Evolutionary conservation across 164 flowering plant genomes (phyloP), one percentile per base, ranked within the genome.

Genomic region (Sedum album): DNA sequence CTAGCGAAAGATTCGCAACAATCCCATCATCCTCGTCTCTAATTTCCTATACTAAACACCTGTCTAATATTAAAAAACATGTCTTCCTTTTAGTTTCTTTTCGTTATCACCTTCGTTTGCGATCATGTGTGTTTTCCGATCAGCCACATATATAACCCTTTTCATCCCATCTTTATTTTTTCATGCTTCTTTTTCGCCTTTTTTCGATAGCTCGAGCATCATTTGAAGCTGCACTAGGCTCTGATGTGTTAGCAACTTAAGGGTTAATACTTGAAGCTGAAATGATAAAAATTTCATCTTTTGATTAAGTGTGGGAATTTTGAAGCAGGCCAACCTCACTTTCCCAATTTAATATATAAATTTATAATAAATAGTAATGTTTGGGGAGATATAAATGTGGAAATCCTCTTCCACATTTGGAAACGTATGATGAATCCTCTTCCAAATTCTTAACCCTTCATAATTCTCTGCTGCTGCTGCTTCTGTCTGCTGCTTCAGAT

Each of bases 391-490:
- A n/a, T n/a, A n/a, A n/a, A n/a, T n/a, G n/a, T n/a, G n/a, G n/a
- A n/a, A n/a, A n/a, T n/a, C n/a, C n/a, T n/a, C n/a, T n/a, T n/a
- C 60, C 25, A 55, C 23, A 55, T 55, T 55, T 55, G 60, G 60
- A 55, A 55, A 55, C 60, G 60, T 55, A 25, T 55, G 60, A 53
- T 53, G 60, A 55, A 55, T 55, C 60, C 28, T 55, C 60, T 23
- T 55, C 60, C 60, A 55, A 55, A 25, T 26, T 55, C 60, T 30
- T 31, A 25, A 55, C 28, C 60, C 60, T 55, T 55, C 25, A 55
- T 55, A 55, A 55, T 55, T 14, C 11, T 14, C 11, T 4, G 60
- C 60, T 25, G 31, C 31, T 21, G 60, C 51, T 46, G 41, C 41
- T n/a, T n/a, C n/a, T n/a, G n/a, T n/a, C 49, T 4, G 60, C 60